A percentile compares a stretch with the other conserved stretches of the same genome.
Conservation (phyloP, 73 alveolate species). For the Tetrahymena thermophila region DNA sequence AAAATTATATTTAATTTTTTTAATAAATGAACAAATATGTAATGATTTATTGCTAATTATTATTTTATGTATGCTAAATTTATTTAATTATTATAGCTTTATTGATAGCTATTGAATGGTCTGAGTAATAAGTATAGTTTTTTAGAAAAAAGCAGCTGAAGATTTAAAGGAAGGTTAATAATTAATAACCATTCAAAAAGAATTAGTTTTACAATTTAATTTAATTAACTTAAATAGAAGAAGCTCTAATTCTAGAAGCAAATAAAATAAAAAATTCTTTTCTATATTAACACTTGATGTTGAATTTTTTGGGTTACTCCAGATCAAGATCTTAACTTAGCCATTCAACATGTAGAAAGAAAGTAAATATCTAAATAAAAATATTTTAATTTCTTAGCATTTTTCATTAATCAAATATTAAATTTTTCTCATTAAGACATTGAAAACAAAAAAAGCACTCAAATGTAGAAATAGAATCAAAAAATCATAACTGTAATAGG, state of each 20-base stretch:
- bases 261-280: background rate
- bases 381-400: background rate
- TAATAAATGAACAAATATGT: no score
- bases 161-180: background rate
- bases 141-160: background rate
- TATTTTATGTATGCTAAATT: no score
- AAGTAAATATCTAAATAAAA: background rate
- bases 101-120: background rate
- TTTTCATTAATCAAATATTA: background rate
- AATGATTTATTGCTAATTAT: no score
- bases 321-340: background rate
- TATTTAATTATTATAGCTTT: no score
- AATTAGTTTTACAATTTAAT: no score
- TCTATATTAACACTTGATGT: background rate
- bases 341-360: background rate
- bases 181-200: no score
- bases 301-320: background rate
- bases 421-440: background rate
- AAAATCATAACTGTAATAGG: no score
- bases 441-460: background rate
- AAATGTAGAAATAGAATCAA: no score
- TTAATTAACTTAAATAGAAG: background rate
- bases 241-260: background rate
- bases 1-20: no score
- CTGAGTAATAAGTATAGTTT: background rate